Conservation (phyloP, 2,329 filamentous ascomycete species). For the Massarina eburnea region DNA sequence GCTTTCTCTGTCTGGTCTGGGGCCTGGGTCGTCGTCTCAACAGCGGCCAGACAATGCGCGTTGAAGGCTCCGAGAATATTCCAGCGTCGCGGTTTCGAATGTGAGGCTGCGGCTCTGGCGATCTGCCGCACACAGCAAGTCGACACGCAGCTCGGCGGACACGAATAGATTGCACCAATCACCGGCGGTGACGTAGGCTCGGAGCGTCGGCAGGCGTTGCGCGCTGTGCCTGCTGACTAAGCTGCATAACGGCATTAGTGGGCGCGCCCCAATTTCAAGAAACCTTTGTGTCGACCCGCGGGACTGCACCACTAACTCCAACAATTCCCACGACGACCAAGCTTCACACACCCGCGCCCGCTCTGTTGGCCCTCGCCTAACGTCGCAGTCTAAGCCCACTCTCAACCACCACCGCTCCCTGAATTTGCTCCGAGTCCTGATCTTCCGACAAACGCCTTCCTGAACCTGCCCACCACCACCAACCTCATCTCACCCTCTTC, state of each 20-base stretch:
- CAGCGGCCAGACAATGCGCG: neutral
- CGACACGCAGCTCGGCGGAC: neutral
- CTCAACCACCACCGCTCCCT: neutral
- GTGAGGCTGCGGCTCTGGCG: conserved; percentile 4
- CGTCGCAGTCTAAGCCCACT: neutral
- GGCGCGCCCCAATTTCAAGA: neutral
- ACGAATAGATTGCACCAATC: neutral
- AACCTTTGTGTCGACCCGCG: conserved; percentile 1
- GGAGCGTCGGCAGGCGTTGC: too few relatives aligned
- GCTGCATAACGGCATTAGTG: neutral
- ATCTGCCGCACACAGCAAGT: conserved; percentile 2
- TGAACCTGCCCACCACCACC: neutral
- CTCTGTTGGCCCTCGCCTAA: neutral
- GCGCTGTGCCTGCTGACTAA: too few relatives aligned
- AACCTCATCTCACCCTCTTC: conserved; percentile 1
- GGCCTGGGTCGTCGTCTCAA: too few relatives aligned
- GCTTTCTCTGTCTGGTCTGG: too few relatives aligned
- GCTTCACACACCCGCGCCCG: conserved; percentile 1
- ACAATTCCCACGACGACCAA: neutral
- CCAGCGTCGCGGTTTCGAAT: neutral
- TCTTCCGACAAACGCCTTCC: conserved; percentile 1
- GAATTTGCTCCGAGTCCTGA: neutral
- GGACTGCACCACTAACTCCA: neutral
- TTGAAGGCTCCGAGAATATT: neutral
- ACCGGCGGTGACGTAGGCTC: conserved; percentile 1